Percentiles rank a stretch among this genome's conserved stretches.
Conservation (phyloP, 192 early-diverging fungal genomes). For the Linnemannia elongata region DNA sequence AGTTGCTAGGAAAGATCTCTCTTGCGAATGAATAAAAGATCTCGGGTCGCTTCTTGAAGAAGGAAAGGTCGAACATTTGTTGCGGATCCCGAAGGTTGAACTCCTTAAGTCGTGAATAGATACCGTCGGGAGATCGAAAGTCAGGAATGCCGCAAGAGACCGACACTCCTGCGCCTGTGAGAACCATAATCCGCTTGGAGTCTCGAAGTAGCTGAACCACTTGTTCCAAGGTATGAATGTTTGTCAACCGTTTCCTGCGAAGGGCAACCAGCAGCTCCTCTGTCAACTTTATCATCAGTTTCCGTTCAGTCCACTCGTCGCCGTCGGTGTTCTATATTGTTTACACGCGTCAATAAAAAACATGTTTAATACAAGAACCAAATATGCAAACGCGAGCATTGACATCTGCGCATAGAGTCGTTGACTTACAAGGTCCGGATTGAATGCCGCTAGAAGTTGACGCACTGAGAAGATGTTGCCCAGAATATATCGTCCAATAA, state of each 20-base stretch:
- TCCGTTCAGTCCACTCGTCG: slow-evolving; percentile 61
- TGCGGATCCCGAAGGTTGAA: slow-evolving; percentile 94
- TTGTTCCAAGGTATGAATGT: slow-evolving; percentile 74
- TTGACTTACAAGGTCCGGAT: slow-evolving; percentile 1
- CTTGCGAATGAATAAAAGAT: slow-evolving; percentile 96
- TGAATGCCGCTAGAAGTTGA: slow-evolving; percentile 11
- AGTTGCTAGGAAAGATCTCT: slow-evolving; percentile 92
- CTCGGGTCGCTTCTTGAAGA: slow-evolving; percentile 86
- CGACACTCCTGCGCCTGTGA: slow-evolving; percentile 93
- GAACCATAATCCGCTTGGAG: slow-evolving; percentile 85
- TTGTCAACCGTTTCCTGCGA: slow-evolving; percentile 64
- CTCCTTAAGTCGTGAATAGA: slow-evolving; percentile 90
- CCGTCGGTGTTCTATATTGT: slow-evolving; percentile 55
- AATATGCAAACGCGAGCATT: background rate
- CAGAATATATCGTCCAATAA: slow-evolving; percentile 19
- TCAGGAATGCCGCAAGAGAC: slow-evolving; percentile 98
- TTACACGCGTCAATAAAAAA: slow-evolving; percentile 5
- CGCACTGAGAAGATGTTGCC: background rate
- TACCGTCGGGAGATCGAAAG: slow-evolving; percentile 93
- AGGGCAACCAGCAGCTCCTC: slow-evolving; percentile 64
- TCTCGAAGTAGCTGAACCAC: slow-evolving; percentile 70
- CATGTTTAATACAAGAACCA: background rate
- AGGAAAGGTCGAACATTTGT: slow-evolving; percentile 97
- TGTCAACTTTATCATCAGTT: slow-evolving; percentile 72
- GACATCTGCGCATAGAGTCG: background rate